Evolutionary conservation across 2,329 filamentous ascomycete species (phyloP).

Genomic region (Curvularia lunata): DNA sequence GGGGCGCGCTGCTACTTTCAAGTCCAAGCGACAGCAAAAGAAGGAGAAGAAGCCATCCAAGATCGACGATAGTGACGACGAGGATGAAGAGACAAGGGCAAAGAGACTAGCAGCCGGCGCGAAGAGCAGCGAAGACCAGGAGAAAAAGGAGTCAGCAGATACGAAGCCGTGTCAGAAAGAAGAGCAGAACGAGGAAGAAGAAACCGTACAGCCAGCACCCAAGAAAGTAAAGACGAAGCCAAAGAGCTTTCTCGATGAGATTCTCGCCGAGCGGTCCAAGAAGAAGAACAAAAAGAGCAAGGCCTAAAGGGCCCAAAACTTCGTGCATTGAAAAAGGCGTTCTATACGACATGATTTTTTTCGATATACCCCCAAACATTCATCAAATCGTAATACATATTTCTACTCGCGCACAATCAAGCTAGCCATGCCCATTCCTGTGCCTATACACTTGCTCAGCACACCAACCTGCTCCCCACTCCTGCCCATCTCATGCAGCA

Average conservation of each 20-base stretch:
- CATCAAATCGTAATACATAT: neutral
- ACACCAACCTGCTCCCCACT: conserved; percentile 77
- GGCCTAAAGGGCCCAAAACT: neutral
- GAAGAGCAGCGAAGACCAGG: neutral
- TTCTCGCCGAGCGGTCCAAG: conserved; percentile 56
- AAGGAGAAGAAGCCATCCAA: conserved; percentile 19
- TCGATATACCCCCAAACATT: conserved; percentile 5
- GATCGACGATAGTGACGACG: conserved; percentile 17
- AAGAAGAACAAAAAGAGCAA: conserved; percentile 55
- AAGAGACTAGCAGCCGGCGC: conserved; percentile 9
- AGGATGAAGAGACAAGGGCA: conserved; percentile 19
- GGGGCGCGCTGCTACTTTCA: conserved; percentile 44
- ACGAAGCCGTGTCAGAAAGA: conserved; percentile 13
- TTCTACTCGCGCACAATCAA: conserved; percentile 56
- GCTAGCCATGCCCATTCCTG: conserved; percentile 61
- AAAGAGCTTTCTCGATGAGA: conserved; percentile 62
- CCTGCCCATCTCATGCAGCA: conserved; percentile 72
- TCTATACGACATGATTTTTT: neutral
- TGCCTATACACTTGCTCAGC: conserved; percentile 80
- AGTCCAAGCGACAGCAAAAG: conserved; percentile 39
- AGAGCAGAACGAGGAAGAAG: conserved; percentile 9
- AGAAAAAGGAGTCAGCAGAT: neutral
- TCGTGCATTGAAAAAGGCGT: neutral
- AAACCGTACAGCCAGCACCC: conserved; percentile 18
- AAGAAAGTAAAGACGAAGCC: conserved; percentile 45